Conservation (phyloP, 192 early-diverging fungal species). For the Phycomyces blakesleeanus region DNA sequence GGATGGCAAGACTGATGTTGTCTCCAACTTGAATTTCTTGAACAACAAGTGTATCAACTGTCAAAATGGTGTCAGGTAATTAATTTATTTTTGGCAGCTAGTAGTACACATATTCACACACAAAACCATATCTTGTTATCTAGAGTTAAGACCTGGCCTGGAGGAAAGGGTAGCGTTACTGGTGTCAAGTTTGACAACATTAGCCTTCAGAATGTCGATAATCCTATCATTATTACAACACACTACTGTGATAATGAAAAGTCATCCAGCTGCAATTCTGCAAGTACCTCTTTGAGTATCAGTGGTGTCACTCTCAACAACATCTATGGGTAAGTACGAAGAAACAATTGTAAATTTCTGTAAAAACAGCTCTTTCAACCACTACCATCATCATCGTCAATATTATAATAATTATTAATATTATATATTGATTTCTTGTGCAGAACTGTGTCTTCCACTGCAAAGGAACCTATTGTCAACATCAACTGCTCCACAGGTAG, state of each 20-base stretch:
- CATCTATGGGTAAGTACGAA: conserved; percentile 35
- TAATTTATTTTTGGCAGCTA: too few relatives aligned
- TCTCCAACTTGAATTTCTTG: background rate
- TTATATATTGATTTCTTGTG: background rate
- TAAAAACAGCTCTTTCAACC: too few relatives aligned
- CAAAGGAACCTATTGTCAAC: conserved; percentile 10
- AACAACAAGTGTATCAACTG: conserved; percentile 5
- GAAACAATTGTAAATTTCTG: background rate
- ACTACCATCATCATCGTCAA: too few relatives aligned
- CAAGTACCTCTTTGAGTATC: conserved; percentile 35
- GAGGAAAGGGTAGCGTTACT: conserved; percentile 41
- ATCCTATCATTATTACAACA: conserved; percentile 39
- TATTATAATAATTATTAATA: background rate
- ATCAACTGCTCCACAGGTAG: conserved; percentile 12
- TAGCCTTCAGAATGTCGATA: conserved; percentile 28
- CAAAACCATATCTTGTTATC: too few relatives aligned
- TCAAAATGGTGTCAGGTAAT: conserved; percentile 17
- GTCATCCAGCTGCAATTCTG: conserved; percentile 31
- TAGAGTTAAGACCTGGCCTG: conserved; percentile 47
- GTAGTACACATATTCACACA: background rate
- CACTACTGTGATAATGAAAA: conserved; percentile 46
- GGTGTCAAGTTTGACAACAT: conserved; percentile 45
- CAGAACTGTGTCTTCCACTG: conserved; percentile 8
- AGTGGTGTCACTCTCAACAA: conserved; percentile 38
- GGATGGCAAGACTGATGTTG: background rate